Conservation (phyloP, 1,284 basidiomycete genomes). For the Trichosporon coremiiforme region DNA sequence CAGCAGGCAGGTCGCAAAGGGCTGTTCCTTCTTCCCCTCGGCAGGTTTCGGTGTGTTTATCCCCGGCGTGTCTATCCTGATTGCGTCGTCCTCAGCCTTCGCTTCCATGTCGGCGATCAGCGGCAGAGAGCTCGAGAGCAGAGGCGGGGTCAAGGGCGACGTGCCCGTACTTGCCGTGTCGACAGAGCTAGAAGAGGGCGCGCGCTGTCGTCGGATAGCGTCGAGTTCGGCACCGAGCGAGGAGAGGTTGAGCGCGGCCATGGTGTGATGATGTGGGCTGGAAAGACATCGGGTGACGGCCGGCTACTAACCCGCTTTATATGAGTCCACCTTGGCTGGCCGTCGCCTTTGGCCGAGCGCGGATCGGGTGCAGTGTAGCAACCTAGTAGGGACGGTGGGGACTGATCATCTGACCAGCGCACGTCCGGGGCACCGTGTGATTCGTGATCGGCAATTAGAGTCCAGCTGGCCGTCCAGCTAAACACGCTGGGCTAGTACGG, state of each 20-base stretch:
- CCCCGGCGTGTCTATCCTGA: background rate
- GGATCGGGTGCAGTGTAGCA: background rate
- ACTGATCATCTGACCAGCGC: conserved; percentile 5
- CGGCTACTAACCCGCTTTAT: conserved; percentile 3
- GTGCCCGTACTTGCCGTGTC: conserved; percentile 9
- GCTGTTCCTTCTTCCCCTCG: conserved; percentile 21
- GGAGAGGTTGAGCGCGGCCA: conserved; percentile 30
- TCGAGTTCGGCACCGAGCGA: conserved; percentile 32
- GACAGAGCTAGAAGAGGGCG: conserved; percentile 22
- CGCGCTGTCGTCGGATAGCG: conserved; percentile 24
- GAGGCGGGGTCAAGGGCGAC: background rate
- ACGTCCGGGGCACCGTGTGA: conserved; percentile 9
- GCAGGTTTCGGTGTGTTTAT: background rate
- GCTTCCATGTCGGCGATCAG: background rate
- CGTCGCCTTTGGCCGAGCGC: background rate
- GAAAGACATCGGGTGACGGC: background rate
- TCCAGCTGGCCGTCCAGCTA: background rate
- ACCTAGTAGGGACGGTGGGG: background rate
- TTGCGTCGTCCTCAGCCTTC: too few relatives aligned
- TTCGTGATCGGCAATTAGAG: conserved; percentile 12
- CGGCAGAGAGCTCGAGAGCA: background rate
- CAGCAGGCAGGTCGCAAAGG: conserved; percentile 41
- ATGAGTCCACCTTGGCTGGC: background rate
- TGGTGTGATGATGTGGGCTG: background rate
- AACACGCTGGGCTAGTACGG: too few relatives aligned